Percentiles rank a stretch among this genome's conserved stretches.
These are phyloP conservation scores for Sparassis latifolia DNA, from an alignment of 1,284 basidiomycete genomes.

Conservation along the genomic window DNA sequence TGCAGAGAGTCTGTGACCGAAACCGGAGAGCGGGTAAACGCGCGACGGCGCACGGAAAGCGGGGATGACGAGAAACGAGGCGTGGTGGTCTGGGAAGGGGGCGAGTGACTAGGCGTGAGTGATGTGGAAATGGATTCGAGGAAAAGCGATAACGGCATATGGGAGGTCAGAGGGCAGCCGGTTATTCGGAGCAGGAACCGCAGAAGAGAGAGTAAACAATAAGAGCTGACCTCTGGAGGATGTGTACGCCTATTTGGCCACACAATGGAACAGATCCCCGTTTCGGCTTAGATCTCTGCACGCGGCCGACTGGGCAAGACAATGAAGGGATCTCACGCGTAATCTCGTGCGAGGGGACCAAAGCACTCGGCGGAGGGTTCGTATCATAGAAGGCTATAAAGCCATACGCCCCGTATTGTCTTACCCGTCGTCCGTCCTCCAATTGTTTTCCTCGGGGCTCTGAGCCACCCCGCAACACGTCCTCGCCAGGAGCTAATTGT, in stretches of 20 bases:
- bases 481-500: slow-evolving; percentile 28
- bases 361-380: slow-evolving; percentile 34
- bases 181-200: slow-evolving; percentile 23
- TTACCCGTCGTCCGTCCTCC: slow-evolving; percentile 50
- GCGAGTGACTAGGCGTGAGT: slow-evolving; percentile 21
- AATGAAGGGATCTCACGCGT: slow-evolving; percentile 32
- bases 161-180: slow-evolving; percentile 25
- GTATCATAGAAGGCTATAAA: slow-evolving; percentile 47
- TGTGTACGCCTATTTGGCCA: slow-evolving; percentile 31
- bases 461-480: slow-evolving; percentile 32
- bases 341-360: slow-evolving; percentile 36
- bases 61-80: too few relatives aligned
- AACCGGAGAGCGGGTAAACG: too few relatives aligned
- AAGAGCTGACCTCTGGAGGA: slow-evolving; percentile 25
- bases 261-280: slow-evolving; percentile 32
- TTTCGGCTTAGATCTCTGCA: slow-evolving; percentile 32
- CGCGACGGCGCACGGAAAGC: too few relatives aligned
- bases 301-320: slow-evolving; percentile 29
- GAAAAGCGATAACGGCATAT: slow-evolving; percentile 22
- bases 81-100: neutral
- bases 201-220: slow-evolving; percentile 35
- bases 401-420: slow-evolving; percentile 49
- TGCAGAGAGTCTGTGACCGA: neutral
- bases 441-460: slow-evolving; percentile 48
- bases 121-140: neutral